phyloP scores from a whole-genome alignment of 257 asterid species.

The Gentiana straminea region DNA sequence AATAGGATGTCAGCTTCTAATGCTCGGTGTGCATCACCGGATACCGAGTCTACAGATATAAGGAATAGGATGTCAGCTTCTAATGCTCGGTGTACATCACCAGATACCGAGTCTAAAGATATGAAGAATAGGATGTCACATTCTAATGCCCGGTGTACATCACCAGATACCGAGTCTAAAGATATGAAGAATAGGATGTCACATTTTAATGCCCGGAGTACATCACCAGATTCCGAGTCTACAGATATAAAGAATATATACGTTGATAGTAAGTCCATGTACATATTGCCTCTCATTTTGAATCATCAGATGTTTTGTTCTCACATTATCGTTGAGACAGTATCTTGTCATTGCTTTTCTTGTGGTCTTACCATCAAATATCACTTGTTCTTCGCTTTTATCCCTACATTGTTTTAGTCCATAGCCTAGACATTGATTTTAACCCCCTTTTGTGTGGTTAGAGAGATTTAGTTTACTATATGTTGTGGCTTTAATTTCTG shows the following conservation, averaged over 20 bases:
- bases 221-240: too few relatives aligned
- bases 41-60: conserved; percentile 29
- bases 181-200: conserved; percentile 35
- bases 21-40: conserved; percentile 9
- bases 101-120: conserved; percentile 74
- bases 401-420: too few relatives aligned
- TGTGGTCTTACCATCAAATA: background rate
- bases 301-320: background rate
- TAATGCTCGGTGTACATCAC: conserved; percentile 31
- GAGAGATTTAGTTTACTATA: background rate
- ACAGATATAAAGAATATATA: conserved; percentile 38
- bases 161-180: conserved; percentile 29
- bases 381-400: background rate
- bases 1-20: conserved; percentile 18
- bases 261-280: conserved; percentile 71
- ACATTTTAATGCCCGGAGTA: background rate
- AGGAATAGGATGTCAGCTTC: conserved; percentile 48
- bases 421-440: too few relatives aligned
- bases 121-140: conserved; percentile 45
- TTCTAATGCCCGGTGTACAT: background rate
- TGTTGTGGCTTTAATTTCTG: background rate
- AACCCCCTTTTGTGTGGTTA: too few relatives aligned
- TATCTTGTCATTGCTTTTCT: background rate
- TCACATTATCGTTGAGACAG: background rate
- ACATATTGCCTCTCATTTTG: background rate